A percentile compares a stretch with the other conserved stretches of the same genome.
Conservation (phyloP, 75 land plant species). For the Ceratopteris richardii region DNA sequence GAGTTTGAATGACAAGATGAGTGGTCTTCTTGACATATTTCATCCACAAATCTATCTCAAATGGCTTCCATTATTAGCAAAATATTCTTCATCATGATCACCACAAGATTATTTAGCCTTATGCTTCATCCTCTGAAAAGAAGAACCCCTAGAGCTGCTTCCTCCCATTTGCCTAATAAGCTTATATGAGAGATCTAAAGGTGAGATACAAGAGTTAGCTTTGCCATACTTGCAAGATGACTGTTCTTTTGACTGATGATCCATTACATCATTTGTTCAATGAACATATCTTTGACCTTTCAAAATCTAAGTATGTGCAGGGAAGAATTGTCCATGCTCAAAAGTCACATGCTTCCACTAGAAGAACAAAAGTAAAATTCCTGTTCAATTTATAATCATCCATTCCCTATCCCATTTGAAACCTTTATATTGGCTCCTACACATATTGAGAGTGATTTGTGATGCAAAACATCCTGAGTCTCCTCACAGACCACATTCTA, state of each 20-base stretch:
- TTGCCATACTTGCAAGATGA: slow-evolving; percentile 14
- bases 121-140: slow-evolving; percentile 29
- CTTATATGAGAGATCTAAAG: slow-evolving; percentile 57
- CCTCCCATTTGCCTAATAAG: slow-evolving; percentile 24
- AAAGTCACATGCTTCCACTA: slow-evolving; percentile 67
- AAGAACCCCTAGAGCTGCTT: slow-evolving; percentile 17
- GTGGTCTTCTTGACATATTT: slow-evolving; percentile 43
- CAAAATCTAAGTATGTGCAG: slow-evolving; percentile 70
- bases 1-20: slow-evolving; percentile 70
- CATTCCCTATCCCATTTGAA: too few species aligned
- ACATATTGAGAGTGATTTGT: too few species aligned
- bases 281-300: slow-evolving; percentile 37
- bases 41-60: slow-evolving; percentile 35
- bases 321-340: slow-evolving; percentile 70
- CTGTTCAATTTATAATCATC: too few species aligned
- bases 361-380: slow-evolving; percentile 61
- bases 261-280: slow-evolving; percentile 7
- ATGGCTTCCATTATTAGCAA: slow-evolving; percentile 30
- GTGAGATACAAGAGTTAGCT: slow-evolving; percentile 53
- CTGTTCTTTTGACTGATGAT: slow-evolving; percentile 21
- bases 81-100: slow-evolving; percentile 55
- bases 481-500: too few species aligned
- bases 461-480: too few species aligned
- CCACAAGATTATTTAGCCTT: slow-evolving; percentile 39
- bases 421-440: slow-evolving; percentile 82